A percentile compares a stretch with the other conserved stretches of the same genome.
Evolutionary conservation across 805 yeast genomes (phyloP).

Genomic region (Scheffersomyces lignosus): DNA sequence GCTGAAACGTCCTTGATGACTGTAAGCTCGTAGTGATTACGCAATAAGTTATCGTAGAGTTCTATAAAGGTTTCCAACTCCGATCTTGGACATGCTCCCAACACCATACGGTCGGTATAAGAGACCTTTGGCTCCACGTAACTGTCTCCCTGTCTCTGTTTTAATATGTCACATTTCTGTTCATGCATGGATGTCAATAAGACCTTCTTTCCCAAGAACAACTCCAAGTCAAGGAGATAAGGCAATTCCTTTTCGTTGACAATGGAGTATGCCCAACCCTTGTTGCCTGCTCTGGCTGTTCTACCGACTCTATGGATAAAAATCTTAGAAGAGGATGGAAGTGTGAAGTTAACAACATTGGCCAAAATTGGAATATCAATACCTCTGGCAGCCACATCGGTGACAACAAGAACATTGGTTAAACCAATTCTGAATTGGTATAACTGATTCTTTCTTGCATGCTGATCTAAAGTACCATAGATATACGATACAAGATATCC

Average conservation of each 20-base stretch:
- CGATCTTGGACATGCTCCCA: slow-evolving; percentile 79
- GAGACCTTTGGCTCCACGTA: slow-evolving; percentile 58
- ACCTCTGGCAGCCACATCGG: slow-evolving; percentile 99
- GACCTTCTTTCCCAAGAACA: slow-evolving; percentile 84
- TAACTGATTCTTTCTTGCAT: slow-evolving; percentile 88
- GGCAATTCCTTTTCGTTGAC: slow-evolving; percentile 86
- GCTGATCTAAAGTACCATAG: slow-evolving; percentile 93
- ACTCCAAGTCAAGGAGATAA: slow-evolving; percentile 83
- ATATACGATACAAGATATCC: slow-evolving; percentile 89
- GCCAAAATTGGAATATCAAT: slow-evolving; percentile 96
- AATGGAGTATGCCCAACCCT: slow-evolving; percentile 96
- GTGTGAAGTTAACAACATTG: slow-evolving; percentile 86
- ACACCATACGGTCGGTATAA: slow-evolving; percentile 72
- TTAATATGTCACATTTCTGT: slow-evolving; percentile 53
- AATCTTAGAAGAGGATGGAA: slow-evolving; percentile 90
- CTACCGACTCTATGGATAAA: slow-evolving; percentile 98
- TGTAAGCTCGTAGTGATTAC: slow-evolving; percentile 65
- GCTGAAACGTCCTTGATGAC: slow-evolving; percentile 67
- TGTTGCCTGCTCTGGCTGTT: slow-evolving; percentile 98
- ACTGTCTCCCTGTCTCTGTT: slow-evolving; percentile 43
- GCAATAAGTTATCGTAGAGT: slow-evolving; percentile 58
- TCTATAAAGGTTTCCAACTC: slow-evolving; percentile 74
- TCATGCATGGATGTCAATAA: slow-evolving; percentile 69
- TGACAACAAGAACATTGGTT: slow-evolving; percentile 86
- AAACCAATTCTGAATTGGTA: slow-evolving; percentile 82